Evolutionary conservation across 495 filamentous ascomycete species (phyloP).

Genomic region (Amniculicola lignicola): DNA sequence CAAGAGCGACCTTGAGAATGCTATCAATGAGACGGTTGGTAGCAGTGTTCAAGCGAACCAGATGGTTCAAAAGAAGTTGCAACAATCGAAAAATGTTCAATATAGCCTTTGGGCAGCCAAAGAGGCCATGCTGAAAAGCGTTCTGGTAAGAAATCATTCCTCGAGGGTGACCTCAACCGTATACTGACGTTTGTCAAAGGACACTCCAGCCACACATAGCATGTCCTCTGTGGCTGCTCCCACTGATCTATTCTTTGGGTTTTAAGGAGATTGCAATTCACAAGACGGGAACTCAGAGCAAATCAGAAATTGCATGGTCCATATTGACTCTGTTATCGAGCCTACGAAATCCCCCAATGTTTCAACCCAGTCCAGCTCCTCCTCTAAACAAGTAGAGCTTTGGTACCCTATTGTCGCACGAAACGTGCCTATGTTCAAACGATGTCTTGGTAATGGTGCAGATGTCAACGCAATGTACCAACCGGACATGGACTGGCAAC

Average conservation of each 20-base stretch:
- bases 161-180: too few species aligned
- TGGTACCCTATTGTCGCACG: conserved; percentile 3
- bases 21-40: background rate
- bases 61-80: background rate
- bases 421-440: background rate
- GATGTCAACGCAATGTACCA: conserved; percentile 6
- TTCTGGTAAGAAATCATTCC: background rate
- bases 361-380: too few species aligned
- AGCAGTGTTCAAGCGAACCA: background rate
- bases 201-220: too few species aligned
- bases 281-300: too few species aligned
- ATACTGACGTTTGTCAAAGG: too few species aligned
- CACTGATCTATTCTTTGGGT: too few species aligned
- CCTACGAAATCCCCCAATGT: too few species aligned
- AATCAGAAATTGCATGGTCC: too few species aligned
- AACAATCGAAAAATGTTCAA: background rate
- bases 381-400: background rate
- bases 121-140: background rate
- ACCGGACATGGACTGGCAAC: background rate
- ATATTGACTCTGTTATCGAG: too few species aligned
- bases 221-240: too few species aligned
- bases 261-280: too few species aligned
- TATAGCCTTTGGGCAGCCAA: conserved; percentile 1
- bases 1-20: background rate
- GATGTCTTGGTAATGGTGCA: background rate